Percentiles rank a stretch among this genome's conserved stretches.
phyloP scores from a whole-genome alignment of 2,329 filamentous ascomycete species.

The Penicillium brevicompactum region DNA sequence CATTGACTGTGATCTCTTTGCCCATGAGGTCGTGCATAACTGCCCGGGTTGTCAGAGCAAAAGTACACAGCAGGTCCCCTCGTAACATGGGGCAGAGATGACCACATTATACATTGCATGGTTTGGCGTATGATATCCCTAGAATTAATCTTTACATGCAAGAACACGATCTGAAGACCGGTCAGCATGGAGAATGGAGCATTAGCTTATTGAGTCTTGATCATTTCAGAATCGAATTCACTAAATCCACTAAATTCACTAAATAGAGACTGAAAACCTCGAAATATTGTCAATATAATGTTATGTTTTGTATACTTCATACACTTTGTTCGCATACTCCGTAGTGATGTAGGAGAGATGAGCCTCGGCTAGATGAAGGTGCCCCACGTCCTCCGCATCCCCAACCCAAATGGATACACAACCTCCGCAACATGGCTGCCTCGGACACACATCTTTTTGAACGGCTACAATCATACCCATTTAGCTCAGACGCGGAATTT shows the following conservation, averaged over 20 bases:
- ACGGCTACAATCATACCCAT: slow-evolving; percentile 42
- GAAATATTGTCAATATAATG: too few relatives aligned
- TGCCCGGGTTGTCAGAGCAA: slow-evolving; percentile 80
- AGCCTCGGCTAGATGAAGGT: slow-evolving; percentile 12
- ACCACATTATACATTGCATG: slow-evolving; percentile 9
- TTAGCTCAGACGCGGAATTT: slow-evolving; percentile 47
- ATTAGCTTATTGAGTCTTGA: too few relatives aligned
- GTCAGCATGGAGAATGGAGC: too few relatives aligned
- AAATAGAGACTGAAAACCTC: too few relatives aligned
- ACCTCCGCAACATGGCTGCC: slow-evolving; percentile 7
- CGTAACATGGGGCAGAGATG: slow-evolving; percentile 9
- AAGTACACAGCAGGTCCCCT: slow-evolving; percentile 6
- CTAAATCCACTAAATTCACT: too few relatives aligned
- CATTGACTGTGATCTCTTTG: slow-evolving; percentile 96
- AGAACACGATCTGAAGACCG: too few relatives aligned
- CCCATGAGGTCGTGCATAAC: slow-evolving; percentile 92
- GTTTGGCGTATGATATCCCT: slow-evolving; percentile 15
- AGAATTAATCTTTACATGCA: background rate
- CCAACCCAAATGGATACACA: background rate
- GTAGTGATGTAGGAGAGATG: background rate
- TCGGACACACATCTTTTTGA: slow-evolving; percentile 28
- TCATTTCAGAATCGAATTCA: too few relatives aligned
- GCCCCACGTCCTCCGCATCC: slow-evolving; percentile 14
- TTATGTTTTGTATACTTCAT: too few relatives aligned
- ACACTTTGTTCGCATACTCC: too few relatives aligned